Evolutionary conservation across 192 early-diverging fungal species (phyloP).

Genomic region (Gonapodya prolifera): DNA sequence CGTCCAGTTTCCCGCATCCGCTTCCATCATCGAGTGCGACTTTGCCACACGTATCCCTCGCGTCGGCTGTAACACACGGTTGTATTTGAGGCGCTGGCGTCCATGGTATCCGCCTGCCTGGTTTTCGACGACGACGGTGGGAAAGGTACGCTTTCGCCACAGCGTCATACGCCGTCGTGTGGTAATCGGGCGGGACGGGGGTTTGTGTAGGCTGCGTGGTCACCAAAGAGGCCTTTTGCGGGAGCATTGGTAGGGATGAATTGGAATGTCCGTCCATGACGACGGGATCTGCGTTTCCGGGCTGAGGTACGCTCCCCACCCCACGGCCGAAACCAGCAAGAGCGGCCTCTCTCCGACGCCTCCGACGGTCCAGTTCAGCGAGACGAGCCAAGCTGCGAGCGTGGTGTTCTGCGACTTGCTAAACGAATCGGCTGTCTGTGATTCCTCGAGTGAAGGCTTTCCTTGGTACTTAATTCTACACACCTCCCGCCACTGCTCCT

Average conservation of each 20-base stretch:
- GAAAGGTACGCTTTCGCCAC: not conserved
- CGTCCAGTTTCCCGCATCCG: not conserved
- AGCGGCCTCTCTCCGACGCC: not conserved
- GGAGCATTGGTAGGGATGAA: too few species aligned
- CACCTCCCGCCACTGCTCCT: not conserved
- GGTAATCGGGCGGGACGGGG: not conserved
- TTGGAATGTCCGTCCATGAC: too few species aligned
- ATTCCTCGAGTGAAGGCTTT: not conserved
- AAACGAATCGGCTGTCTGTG: not conserved
- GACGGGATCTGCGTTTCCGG: not conserved
- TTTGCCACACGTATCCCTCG: not conserved
- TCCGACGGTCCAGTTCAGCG: not conserved
- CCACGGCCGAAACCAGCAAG: too few species aligned
- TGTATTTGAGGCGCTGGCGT: not conserved
- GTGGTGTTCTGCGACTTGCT: not conserved
- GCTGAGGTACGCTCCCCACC: too few species aligned
- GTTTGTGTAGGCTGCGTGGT: not conserved
- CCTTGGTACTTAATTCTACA: not conserved
- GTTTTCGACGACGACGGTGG: not conserved
- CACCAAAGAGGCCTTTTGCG: too few species aligned
- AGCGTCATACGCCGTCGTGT: not conserved
- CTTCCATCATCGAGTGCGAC: not conserved
- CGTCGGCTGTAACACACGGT: not conserved
- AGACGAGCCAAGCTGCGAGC: not conserved
- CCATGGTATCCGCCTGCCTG: not conserved